Conservation (phyloP, 805 yeast species). For the Zygosaccharomyces bailii region DNA sequence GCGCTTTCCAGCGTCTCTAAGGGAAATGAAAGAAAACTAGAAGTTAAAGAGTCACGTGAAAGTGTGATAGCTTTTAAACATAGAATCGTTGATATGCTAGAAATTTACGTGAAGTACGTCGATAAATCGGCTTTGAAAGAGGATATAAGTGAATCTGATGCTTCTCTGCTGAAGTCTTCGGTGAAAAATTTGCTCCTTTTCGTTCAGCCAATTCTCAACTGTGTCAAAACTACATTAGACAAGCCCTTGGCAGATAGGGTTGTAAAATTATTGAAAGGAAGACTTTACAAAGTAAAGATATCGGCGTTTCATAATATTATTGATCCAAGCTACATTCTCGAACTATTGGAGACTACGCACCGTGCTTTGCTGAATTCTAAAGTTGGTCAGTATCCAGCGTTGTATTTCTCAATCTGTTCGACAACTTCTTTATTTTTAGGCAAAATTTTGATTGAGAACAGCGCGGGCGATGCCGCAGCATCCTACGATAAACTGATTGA, state of each 20-base stretch:
- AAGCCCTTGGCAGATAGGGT: constrained; percentile 69
- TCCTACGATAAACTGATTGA: constrained; percentile 47
- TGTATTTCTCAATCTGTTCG: constrained; percentile 58
- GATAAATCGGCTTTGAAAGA: constrained; percentile 19
- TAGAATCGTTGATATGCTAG: constrained; percentile 74
- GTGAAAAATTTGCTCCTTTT: constrained; percentile 36
- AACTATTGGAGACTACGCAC: constrained; percentile 43
- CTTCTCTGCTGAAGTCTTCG: neutral
- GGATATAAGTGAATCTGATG: neutral
- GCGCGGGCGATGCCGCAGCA: constrained; percentile 33
- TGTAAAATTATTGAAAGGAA: constrained; percentile 62
- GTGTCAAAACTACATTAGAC: constrained; percentile 67
- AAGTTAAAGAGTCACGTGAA: constrained; percentile 74
- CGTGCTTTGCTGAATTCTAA: constrained; percentile 36
- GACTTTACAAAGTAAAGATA: constrained; percentile 50
- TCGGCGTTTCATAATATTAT: constrained; percentile 15
- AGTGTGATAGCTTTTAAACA: constrained; percentile 75
- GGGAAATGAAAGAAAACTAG: constrained; percentile 67
- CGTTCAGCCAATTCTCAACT: constrained; percentile 53
- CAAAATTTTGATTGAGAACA: constrained; percentile 46
- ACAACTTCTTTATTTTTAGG: constrained; percentile 49
- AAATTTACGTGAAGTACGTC: constrained; percentile 52
- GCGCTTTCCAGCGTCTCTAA: constrained; percentile 53
- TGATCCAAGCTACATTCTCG: constrained; percentile 26
- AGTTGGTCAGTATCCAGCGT: constrained; percentile 37